Base-by-base conservation (phyloP, 1,284 basidiomycete genomes). In the Cutaneotrichosporon daszewskae region DNA sequence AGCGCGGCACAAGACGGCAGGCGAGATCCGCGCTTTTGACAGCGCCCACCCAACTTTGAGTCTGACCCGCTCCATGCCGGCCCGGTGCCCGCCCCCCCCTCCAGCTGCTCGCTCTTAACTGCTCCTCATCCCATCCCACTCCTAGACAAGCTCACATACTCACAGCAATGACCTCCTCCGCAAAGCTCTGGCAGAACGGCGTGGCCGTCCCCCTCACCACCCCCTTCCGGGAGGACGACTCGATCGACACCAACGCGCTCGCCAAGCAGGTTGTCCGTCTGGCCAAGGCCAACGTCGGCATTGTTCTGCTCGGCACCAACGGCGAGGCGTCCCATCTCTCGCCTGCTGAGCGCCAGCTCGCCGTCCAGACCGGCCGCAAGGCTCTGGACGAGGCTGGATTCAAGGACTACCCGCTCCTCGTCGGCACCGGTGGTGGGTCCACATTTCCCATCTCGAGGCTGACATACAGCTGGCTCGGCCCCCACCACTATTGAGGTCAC, bases 401-500 rank as follows among this genome's bases (percentile, higher is more conserved):
- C 62, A 61, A 77, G 34, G 70, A 82, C 31, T 76, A 81, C 22
- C 72, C 85, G 10, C 77, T 95, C 37, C 82, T 94, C 47, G 88
- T 84, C 9, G 90, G 89, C 1, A 90, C 87, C 2, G 88, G 89
- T 4, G 83, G 82, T 2, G 82, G 80, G 53, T 53, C 9, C 38
- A 19, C 6, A 14, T 19, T 7, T 5, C 17, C 37, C 28, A 28
- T 25, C 22, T 23, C 24, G 7, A 24, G 10, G 22, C 39, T 40
- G 17, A 32, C 33, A 20, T 18, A n/a, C 42, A 57, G 59, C 60
- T 27, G 71, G 68, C 45, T 87, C 85, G 1, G 84, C 87, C 0
- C 75, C 80, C 16, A 87, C 91, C 65, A 89, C 87, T 19, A 85
- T 86, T 64, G 77, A 83, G 62, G 76, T 92, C 29, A 84, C 83